Evolutionary conservation across 768 basidiomycete species (phyloP).

Genomic region (Mycena maculata): DNA sequence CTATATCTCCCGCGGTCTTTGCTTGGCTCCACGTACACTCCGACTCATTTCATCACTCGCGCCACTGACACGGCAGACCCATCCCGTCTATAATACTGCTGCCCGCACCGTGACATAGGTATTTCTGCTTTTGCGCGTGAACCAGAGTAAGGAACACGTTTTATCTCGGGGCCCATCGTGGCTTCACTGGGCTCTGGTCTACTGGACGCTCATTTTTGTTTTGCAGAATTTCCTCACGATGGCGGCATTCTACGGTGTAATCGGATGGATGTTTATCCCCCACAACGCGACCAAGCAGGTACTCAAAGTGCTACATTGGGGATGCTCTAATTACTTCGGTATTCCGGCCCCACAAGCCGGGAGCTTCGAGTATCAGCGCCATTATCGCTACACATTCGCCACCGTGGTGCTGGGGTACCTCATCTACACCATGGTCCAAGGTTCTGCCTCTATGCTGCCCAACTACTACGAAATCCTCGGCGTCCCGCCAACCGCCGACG

Average conservation of each 20-base stretch:
- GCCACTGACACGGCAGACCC: background rate
- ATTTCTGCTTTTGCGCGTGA: background rate
- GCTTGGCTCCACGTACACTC: background rate
- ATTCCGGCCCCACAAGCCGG: slow-evolving; percentile 53
- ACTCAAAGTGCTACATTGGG: slow-evolving; percentile 59
- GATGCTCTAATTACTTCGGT: slow-evolving; percentile 45
- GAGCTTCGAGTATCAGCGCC: slow-evolving; percentile 60
- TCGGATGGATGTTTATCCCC: slow-evolving; percentile 77
- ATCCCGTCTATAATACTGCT: background rate
- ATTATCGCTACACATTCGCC: slow-evolving; percentile 74
- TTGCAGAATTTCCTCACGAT: background rate
- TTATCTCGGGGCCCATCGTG: background rate
- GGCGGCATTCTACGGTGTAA: slow-evolving; percentile 51
- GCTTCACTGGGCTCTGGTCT: too few species aligned
- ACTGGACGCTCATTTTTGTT: background rate
- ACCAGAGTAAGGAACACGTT: background rate
- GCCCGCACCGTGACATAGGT: background rate
- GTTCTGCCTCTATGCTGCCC: slow-evolving; percentile 65
- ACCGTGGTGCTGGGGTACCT: slow-evolving; percentile 75
- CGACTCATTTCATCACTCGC: background rate
- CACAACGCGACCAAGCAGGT: slow-evolving; percentile 66
- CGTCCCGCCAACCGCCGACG: slow-evolving; percentile 71
- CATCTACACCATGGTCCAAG: slow-evolving; percentile 70
- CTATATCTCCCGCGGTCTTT: background rate
- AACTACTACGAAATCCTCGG: slow-evolving; percentile 86